Base-by-base conservation (phyloP, 2,329 filamentous ascomycete genomes). In the Lecanicillium sp. region DNA sequence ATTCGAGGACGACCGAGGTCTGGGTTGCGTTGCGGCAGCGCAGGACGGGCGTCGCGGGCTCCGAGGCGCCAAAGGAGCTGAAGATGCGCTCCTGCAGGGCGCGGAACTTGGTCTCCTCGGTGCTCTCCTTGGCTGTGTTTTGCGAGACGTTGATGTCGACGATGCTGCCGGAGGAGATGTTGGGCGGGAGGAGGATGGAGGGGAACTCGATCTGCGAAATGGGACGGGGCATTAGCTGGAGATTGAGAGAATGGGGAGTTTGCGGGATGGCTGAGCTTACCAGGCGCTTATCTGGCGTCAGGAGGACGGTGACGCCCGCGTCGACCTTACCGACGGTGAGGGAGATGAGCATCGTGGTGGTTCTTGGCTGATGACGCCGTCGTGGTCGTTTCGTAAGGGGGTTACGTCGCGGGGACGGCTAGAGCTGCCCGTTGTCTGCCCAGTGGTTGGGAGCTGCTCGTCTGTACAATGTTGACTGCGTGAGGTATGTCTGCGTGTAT, bases 321-420 rank as follows among this genome's bases (percentile, higher is more conserved):
- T 98, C 92, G 66, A 98, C 92, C 71, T 98, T 98, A 72, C 92
- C 92, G 65, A 98, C 92, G 36, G 90, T 97, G 59, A 98, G 76
- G 50, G 92, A 97, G 66, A 98, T 87, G 57, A 97, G 76, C 92
- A 98, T 97, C 36, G 60, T 25, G 22, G 22, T 74, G 51, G 39
- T 14, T n/a, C 12, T 19, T 12, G 33, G n/a, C 17, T 19, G 14
- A 17, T n/a, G n/a, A n/a, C n/a, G n/a, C n/a, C n/a, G n/a, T n/a
- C n/a, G n/a, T n/a, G n/a, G n/a, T n/a, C n/a, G n/a, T n/a, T n/a
- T n/a, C n/a, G n/a, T n/a, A n/a, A n/a, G n/a, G n/a, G n/a, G n/a
- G n/a, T n/a, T n/a, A n/a, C n/a, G n/a, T n/a, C n/a, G n/a, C n/a
- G n/a, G n/a, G n/a, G n/a, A n/a, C n/a, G n/a, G n/a, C n/a, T n/a